phyloP scores from a whole-genome alignment of 768 basidiomycete species.

The Xerocomus brunneocitrinus region DNA sequence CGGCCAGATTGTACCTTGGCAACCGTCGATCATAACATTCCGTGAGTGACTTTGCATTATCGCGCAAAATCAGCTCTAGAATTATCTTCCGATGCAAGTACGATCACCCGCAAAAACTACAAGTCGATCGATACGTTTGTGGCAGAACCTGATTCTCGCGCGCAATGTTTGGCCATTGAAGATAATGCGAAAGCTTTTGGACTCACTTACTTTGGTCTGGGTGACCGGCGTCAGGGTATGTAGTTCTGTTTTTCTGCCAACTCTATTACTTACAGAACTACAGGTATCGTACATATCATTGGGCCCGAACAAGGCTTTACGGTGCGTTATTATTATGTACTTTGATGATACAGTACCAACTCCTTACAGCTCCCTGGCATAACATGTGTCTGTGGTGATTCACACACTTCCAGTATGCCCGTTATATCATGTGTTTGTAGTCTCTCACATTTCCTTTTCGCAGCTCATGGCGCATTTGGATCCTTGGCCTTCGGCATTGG shows the following conservation, averaged over 20 bases:
- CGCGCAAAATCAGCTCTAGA: background rate
- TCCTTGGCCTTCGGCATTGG: conserved; percentile 92
- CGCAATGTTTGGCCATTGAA: conserved; percentile 79
- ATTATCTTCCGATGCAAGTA: conserved; percentile 38
- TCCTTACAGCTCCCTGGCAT: conserved; percentile 59
- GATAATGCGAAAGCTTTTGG: conserved; percentile 91
- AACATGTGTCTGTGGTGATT: conserved; percentile 88
- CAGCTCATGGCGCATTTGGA: conserved; percentile 89
- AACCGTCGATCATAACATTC: conserved; percentile 85
- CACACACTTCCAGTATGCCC: conserved; percentile 81
- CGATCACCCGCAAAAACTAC: conserved; percentile 70
- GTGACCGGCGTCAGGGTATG: conserved; percentile 80
- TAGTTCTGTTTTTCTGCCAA: background rate
- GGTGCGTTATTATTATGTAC: conserved; percentile 32
- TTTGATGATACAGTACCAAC: background rate
- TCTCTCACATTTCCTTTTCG: conserved; percentile 1
- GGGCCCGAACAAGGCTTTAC: conserved; percentile 95
- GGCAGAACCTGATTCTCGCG: conserved; percentile 78
- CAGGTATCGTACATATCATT: conserved; percentile 84
- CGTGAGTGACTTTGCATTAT: conserved; percentile 45
- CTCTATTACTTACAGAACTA: conserved; percentile 15
- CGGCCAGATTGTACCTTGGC: conserved; percentile 86
- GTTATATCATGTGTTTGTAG: background rate
- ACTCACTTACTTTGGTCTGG: conserved; percentile 88
- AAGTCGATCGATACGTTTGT: conserved; percentile 70